phyloP scores from a whole-genome alignment of 2,329 filamentous ascomycete species.

The Neoascochyta sp. region DNA sequence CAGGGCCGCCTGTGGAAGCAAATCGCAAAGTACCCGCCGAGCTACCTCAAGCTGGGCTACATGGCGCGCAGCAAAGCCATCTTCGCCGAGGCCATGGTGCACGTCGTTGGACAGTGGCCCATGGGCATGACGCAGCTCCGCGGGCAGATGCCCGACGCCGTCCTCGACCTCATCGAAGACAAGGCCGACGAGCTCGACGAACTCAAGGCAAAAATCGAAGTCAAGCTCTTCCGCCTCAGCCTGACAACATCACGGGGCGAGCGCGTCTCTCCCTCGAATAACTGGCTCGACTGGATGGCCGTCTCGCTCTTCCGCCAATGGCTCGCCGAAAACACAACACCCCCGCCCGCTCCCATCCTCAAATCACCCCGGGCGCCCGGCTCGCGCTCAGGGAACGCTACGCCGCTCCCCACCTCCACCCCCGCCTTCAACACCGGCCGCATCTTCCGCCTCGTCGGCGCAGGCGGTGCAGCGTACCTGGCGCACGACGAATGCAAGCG shows the following conservation, averaged over 20 bases:
- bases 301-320: conserved; percentile 87
- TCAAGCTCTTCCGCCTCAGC: conserved; percentile 74
- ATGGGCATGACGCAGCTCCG: conserved; percentile 73
- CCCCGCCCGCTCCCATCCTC: conserved; percentile 56
- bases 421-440: conserved; percentile 62
- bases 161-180: conserved; percentile 88
- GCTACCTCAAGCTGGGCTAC: conserved; percentile 85
- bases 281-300: conserved; percentile 85
- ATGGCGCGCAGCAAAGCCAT: conserved; percentile 75
- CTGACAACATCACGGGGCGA: conserved; percentile 78
- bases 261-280: conserved; percentile 72
- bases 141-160: conserved; percentile 63
- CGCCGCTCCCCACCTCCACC: conserved; percentile 32
- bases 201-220: conserved; percentile 72
- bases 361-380: conserved; percentile 44
- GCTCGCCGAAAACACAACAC: conserved; percentile 85
- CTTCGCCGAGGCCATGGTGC: conserved; percentile 76
- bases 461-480: conserved; percentile 63
- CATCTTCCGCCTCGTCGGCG: conserved; percentile 73
- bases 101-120: conserved; percentile 94
- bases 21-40: conserved; percentile 92
- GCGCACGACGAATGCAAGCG: conserved; percentile 83
- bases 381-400: conserved; percentile 14
- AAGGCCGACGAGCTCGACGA: conserved; percentile 92
- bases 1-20: conserved; percentile 90